Base-by-base conservation (phyloP, 2,329 filamentous ascomycete genomes). In the Arthrobotrys megalospora region DNA sequence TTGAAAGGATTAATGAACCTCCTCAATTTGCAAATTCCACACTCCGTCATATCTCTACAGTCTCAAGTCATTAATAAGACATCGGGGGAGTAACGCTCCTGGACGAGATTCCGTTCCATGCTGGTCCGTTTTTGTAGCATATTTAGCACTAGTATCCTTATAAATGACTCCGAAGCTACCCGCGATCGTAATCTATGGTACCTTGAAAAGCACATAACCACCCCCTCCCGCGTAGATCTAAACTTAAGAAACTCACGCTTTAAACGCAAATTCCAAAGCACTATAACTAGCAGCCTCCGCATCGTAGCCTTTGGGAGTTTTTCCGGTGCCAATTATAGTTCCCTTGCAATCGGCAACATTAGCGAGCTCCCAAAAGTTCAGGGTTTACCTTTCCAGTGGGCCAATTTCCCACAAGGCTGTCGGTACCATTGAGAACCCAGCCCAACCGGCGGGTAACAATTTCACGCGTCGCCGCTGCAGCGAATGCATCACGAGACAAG, bases 401-500 rank as follows among this genome's bases (percentile, higher is more conserved):
- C 47, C 43, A 72, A 72, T 47, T 19, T 53, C 32, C 32, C 28
- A n/a, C 55, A 41, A 60, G 34, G 53, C 53, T 60, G 34, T 60
- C 36, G 53, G 53, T 60, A 60, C 53, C 53, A 43, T 60, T 43
- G 36, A 34, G 4, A 34, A 28, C 50, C 50, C 34, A 38, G 36
- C 53, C 34, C 32, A 41, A 24, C 4, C 8, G 36, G 52, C 52
- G 52, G 52, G 52, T 58, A 58, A 41, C 52, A 24, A 38, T 60
- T 70, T 41, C 58, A 62, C 63, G 70, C 63, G 70, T 69, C 72
- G 48, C 50, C 32, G 69, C 55, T 60, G 52, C 64, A 32, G n/a
- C 50, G 3, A 53, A n/a, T 28, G 60, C 28, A 77, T 77, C 73
- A 77, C 73, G 66, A 77, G 73, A 77, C 73, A 52, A 32, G 60